Base-by-base conservation (phyloP, 805 yeast genomes). In the Candida chauliodis region DNA sequence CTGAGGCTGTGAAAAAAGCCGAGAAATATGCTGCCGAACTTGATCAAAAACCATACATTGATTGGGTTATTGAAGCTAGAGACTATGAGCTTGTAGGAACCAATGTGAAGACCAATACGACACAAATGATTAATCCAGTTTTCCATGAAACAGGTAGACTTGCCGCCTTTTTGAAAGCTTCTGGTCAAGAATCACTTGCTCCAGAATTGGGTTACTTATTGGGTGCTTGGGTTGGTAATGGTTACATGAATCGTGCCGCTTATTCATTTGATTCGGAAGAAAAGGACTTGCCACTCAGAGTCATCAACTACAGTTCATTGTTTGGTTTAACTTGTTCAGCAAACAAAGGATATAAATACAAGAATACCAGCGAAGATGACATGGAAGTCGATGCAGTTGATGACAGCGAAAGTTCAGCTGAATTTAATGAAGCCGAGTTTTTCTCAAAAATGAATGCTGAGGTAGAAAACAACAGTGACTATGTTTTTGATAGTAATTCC, bases 181-280 rank as follows among this genome's bases (percentile, higher is more conserved):
- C 29, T 2, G 59, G 55, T 29, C 45, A 31, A 28, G 44, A 40
- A 6, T 24, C 47, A n/a, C 40, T 33, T 14, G 51, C 59, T 27
- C 45, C 57, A 6, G 43, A 56, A 30, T 45, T 61, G 47, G 67
- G 72, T 36, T 69, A 68, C 55, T 45, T 68, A 30, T 41, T 66
- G 19, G 76, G 76, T 44, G 42, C 56, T 8, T 69, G 71, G 73
- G 49, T 57, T 39, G 75, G 68, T 36, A 50, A 51, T 45, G 70
- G 66, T 36, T 44, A 52, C 8, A 47, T 53, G 8, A 50, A 52
- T 28, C 28, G 13, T 25, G 28, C 28, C 13, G 28, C 15, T 11
- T 25, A 11, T 25, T n/a, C 10, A 25, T 25, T 25, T 15, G 13
- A 25, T n/a, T 15, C 28, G 10, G 28, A 25, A 25, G 13, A 25